These are phyloP conservation scores for Debaryomyces tyrocola DNA, from an alignment of 805 yeast species.

Conservation along the genomic window DNA sequence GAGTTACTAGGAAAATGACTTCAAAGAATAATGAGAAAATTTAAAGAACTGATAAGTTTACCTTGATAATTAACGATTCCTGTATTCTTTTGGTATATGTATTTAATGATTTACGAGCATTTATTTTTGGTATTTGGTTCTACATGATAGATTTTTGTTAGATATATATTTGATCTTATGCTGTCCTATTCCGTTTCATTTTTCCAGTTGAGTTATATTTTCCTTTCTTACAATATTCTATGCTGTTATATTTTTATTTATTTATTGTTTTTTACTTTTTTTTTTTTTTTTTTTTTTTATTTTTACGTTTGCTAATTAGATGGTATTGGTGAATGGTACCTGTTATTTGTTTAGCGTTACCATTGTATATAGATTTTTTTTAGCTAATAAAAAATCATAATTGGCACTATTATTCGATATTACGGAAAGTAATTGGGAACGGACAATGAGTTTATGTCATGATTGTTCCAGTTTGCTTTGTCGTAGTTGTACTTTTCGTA, in stretches of 20 bases:
- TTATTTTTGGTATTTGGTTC: slow-evolving; percentile 5
- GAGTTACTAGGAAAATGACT: not conserved
- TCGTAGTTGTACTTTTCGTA: too few relatives aligned
- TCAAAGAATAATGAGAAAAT: not conserved
- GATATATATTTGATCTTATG: not conserved
- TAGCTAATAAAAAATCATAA: not conserved
- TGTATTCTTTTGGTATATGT: not conserved
- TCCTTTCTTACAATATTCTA: not conserved
- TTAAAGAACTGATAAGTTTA: not conserved
- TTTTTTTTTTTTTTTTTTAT: not conserved
- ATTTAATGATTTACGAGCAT: slow-evolving; percentile 4
- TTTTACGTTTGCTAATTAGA: not conserved
- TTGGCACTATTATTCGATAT: not conserved
- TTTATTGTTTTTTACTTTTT: not conserved
- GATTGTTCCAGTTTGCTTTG: too few relatives aligned
- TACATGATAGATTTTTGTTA: slow-evolving; percentile 9
- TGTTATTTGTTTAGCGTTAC: not conserved
- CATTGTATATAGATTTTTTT: not conserved
- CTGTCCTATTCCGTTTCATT: not conserved
- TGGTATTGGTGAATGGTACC: slow-evolving; percentile 1
- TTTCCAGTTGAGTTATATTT: not conserved
- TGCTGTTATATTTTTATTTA: not conserved
- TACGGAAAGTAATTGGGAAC: too few relatives aligned
- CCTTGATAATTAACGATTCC: slow-evolving; percentile 3
- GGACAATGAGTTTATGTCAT: too few relatives aligned